Percentiles rank a stretch among this genome's conserved stretches.
Evolutionary conservation across 345 rosid genomes (phyloP).

Genomic region (Punica granatum): DNA sequence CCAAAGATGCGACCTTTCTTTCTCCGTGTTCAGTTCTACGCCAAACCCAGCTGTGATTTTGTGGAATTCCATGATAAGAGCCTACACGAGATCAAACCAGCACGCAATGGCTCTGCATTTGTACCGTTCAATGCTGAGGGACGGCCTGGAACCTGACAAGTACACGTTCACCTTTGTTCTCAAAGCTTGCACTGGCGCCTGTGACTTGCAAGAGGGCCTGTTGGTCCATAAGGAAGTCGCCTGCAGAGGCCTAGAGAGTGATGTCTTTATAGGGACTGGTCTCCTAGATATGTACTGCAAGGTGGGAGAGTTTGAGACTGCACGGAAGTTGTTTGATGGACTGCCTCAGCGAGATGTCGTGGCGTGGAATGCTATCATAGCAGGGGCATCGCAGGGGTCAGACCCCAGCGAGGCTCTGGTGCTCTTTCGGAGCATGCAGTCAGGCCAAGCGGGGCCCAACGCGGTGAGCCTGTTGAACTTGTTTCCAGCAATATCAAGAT

Average conservation of each 20-base stretch:
- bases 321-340: slow-evolving; percentile 42
- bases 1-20: slow-evolving; percentile 38
- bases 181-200: slow-evolving; percentile 44
- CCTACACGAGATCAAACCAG: slow-evolving; percentile 27
- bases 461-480: slow-evolving; percentile 41
- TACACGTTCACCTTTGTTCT: slow-evolving; percentile 55
- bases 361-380: slow-evolving; percentile 46
- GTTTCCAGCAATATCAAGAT: slow-evolving; percentile 52
- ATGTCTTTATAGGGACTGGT: slow-evolving; percentile 45
- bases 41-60: slow-evolving; percentile 35
- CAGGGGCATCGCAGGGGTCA: slow-evolving; percentile 29
- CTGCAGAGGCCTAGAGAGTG: slow-evolving; percentile 37
- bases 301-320: slow-evolving; percentile 29
- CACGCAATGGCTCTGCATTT: slow-evolving; percentile 35
- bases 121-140: slow-evolving; percentile 28
- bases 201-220: slow-evolving; percentile 39
- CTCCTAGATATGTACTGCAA: slow-evolving; percentile 48
- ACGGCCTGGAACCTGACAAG: slow-evolving; percentile 41
- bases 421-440: slow-evolving; percentile 33
- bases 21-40: slow-evolving; percentile 30
- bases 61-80: slow-evolving; percentile 47
- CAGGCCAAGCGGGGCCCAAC: slow-evolving; percentile 24
- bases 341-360: slow-evolving; percentile 42
- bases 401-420: slow-evolving; percentile 26
- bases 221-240: slow-evolving; percentile 29